phyloP scores from a whole-genome alignment of 2,329 filamentous ascomycete genomes.

The Juglanconis sp. region DNA sequence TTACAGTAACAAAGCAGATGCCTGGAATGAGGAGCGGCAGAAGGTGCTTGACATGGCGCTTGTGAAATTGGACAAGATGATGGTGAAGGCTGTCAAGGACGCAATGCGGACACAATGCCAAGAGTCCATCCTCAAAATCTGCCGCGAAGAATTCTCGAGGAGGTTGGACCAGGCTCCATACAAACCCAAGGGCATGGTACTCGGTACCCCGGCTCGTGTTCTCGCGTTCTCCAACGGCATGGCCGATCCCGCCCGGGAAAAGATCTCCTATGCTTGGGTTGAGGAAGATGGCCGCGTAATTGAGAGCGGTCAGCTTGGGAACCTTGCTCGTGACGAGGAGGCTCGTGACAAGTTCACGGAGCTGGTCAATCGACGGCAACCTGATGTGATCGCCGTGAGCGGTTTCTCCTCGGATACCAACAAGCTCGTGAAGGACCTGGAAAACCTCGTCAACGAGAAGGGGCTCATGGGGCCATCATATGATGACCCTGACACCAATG shows the following conservation, averaged over 20 bases:
- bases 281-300: conserved; percentile 87
- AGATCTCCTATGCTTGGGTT: conserved; percentile 86
- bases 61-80: conserved; percentile 75
- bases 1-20: conserved; percentile 89
- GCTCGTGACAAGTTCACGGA: conserved; percentile 71
- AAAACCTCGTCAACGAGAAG: conserved; percentile 73
- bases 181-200: conserved; percentile 87
- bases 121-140: conserved; percentile 82
- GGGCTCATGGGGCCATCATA: conserved; percentile 78
- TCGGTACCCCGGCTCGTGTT: conserved; percentile 84
- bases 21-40: conserved; percentile 86
- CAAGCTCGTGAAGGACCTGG: conserved; percentile 76
- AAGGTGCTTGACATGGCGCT: conserved; percentile 82
- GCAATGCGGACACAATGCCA: conserved; percentile 91
- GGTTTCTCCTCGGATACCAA: conserved; percentile 86
- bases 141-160: conserved; percentile 83
- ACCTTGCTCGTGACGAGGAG: conserved; percentile 68
- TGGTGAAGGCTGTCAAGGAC: conserved; percentile 91
- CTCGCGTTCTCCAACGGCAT: conserved; percentile 83
- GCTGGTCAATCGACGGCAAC: conserved; percentile 73
- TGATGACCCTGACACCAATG: conserved; percentile 71
- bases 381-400: conserved; percentile 86
- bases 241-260: conserved; percentile 69
- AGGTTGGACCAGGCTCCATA: conserved; percentile 94
- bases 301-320: conserved; percentile 83